A percentile compares a stretch with the other conserved stretches of the same genome.
Evolutionary conservation across 1,284 basidiomycete species (phyloP).

Genomic region (Chalciporus sp.): DNA sequence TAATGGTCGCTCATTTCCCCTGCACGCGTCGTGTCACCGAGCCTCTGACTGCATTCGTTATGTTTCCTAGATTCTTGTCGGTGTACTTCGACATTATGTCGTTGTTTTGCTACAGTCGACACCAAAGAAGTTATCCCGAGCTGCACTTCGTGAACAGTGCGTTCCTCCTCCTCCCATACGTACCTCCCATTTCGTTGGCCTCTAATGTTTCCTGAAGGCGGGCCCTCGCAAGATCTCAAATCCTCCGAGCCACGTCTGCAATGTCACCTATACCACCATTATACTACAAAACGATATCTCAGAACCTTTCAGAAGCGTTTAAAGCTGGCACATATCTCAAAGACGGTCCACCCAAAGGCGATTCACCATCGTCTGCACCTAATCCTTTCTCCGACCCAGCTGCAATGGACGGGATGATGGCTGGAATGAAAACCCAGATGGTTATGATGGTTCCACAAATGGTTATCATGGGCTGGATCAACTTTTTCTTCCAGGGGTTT

Average conservation of each 20-base stretch:
- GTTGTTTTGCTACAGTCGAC: conserved; percentile 83
- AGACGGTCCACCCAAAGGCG: conserved; percentile 73
- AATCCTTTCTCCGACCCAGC: conserved; percentile 86
- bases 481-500: conserved; percentile 99
- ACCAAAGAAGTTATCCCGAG: conserved; percentile 80
- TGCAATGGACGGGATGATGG: conserved; percentile 98
- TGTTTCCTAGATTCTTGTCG: conserved; percentile 82
- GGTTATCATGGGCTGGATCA: conserved; percentile 99
- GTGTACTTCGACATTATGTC: conserved; percentile 92
- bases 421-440: conserved; percentile 98
- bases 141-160: conserved; percentile 91
- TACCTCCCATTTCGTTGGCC: not conserved
- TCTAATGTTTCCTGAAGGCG: conserved; percentile 54
- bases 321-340: conserved; percentile 82
- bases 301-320: conserved; percentile 71
- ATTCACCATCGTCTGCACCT: conserved; percentile 56
- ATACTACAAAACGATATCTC: conserved; percentile 77
- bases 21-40: not conserved
- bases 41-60: conserved; percentile 4
- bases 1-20: conserved; percentile 74
- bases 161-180: conserved; percentile 37
- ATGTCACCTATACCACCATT: conserved; percentile 79
- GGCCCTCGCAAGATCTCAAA: conserved; percentile 79
- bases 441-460: conserved; percentile 98
- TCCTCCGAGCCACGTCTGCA: conserved; percentile 79